A percentile compares a stretch with the other conserved stretches of the same genome.
Conservation (phyloP, 176 grass and related monocot genomes). For the sorghum (Sorghum bicolor) region Sorghum_bicolor_NCBIv3 NC_012870.2:70485001-70485500, state of each 20-base stretch:
- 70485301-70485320: slow-evolving; percentile 48
- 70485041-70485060: neutral
- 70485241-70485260: slow-evolving; percentile 32
- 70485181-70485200: slow-evolving; percentile 40
- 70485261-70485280: slow-evolving; percentile 55
- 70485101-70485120: slow-evolving; percentile 92
- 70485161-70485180: slow-evolving; percentile 41
- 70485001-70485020: slow-evolving; percentile 18
- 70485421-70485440: slow-evolving; percentile 46
- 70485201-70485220: slow-evolving; percentile 8
- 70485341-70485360: slow-evolving; percentile 90
- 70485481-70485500: slow-evolving; percentile 53
- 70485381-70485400: slow-evolving; percentile 42
- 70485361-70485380: slow-evolving; percentile 58
- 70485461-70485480: slow-evolving; percentile 63
- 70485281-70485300: slow-evolving; percentile 43
- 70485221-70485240: slow-evolving; percentile 25
- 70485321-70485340: slow-evolving; percentile 84
- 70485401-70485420: slow-evolving; percentile 42
- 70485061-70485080: neutral
- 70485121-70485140: slow-evolving; percentile 93
- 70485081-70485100: slow-evolving; percentile 30
- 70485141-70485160: slow-evolving; percentile 81
- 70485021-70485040: neutral
- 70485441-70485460: slow-evolving; percentile 52